Base-by-base conservation (phyloP, 2,329 filamentous ascomycete species). In the Colletotrichum sp. region DNA sequence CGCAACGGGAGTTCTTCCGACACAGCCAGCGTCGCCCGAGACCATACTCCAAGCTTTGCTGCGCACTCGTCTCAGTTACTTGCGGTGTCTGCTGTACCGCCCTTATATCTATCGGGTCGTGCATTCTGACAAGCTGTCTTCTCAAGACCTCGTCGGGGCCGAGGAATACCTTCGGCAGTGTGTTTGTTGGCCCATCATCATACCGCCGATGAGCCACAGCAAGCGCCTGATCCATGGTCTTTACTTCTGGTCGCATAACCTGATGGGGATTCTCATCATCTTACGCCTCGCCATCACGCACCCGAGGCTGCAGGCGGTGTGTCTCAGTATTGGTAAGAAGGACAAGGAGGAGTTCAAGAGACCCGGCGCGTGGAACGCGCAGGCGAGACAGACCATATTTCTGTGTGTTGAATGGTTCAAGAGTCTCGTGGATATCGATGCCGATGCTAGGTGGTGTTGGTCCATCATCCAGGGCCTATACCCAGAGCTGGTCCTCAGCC, bases 161-260 rank as follows among this genome's bases (percentile, higher is more conserved):
- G 90, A 88, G 5, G 85, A 90, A 72, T 92, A 91, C 77, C 86
- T 93, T 18, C 86, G 89, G 77, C 86, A 89, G 2, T 89, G 87
- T n/a, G 83, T 93, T 16, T 85, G 89, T 71, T 93, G 91, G 91
- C 91, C 91, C 2, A 85, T 93, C 28, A 85, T 88, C 26, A 87
- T 92, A 83, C 88, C 89, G 9, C 91, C 91, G 0, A 86, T 89
- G 1, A 89, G 88, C 76, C 85, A 88, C 69, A 88, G 88, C 80
- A 93, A 93, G 81, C 84, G 91, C 43, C 84, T 93, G 7, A 83
- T 93, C 1, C 91, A 91, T 1, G 88, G 89, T 71, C 79, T 90
- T 2, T 93, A 92, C 79, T 90, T 91, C 70, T 93, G 91, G 89
- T 91, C 90, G 10, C 91, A 93, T 77, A 92, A 91, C 75, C 86